phyloP scores from a whole-genome alignment of 2,329 filamentous ascomycete species.

The Calonectria naviculata region DNA sequence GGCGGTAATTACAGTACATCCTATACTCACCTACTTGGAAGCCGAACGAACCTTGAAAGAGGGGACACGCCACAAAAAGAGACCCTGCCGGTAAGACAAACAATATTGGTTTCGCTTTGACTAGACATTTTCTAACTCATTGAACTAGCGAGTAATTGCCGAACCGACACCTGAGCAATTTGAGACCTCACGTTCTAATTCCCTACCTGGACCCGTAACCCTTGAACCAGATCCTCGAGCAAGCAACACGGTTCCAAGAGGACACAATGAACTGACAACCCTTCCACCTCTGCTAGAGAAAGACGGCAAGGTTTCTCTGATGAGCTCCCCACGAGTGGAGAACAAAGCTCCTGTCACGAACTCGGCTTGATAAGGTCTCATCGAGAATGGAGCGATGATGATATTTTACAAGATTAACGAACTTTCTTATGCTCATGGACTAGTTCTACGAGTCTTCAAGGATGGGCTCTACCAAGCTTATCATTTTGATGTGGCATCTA shows the following conservation, averaged over 20 bases:
- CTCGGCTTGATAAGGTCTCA: background rate
- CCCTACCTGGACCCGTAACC: constrained; percentile 8
- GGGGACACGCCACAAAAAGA: background rate
- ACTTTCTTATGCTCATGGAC: background rate
- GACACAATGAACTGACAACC: background rate
- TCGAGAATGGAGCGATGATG: background rate
- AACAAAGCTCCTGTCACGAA: constrained; percentile 7
- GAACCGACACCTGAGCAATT: constrained; percentile 7
- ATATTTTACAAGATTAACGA: background rate
- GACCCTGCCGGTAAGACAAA: constrained; percentile 9
- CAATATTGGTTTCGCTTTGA: background rate
- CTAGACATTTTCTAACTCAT: background rate
- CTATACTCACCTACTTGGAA: background rate
- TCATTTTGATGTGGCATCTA: background rate
- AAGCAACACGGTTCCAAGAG: background rate
- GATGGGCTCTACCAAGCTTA: background rate
- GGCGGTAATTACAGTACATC: constrained; percentile 14
- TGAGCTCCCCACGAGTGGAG: constrained; percentile 4
- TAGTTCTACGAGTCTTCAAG: background rate
- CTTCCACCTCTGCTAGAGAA: constrained; percentile 17
- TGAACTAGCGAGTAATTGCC: constrained; percentile 15
- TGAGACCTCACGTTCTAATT: background rate
- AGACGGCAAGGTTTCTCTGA: background rate
- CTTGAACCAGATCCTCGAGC: constrained; percentile 17
- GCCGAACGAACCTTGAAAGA: background rate